Evolutionary conservation across 2,329 filamentous ascomycete species (phyloP).

Genomic region (Pestalotiopsis sp.): DNA sequence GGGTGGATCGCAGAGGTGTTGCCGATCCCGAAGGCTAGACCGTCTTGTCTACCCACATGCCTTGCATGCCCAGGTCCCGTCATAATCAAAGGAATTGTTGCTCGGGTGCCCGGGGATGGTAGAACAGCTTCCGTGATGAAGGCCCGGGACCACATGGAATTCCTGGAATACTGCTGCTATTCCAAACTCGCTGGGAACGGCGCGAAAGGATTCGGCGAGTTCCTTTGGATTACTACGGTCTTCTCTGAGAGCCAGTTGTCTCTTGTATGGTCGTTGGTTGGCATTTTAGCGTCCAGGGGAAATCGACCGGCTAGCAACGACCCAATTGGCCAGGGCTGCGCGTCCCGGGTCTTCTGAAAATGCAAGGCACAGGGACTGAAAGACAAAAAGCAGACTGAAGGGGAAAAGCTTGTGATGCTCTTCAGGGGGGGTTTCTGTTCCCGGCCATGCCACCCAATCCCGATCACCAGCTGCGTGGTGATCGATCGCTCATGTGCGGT

Average conservation of each 20-base stretch:
- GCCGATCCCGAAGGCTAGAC: not conserved
- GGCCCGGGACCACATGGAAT: too few species aligned
- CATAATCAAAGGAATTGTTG: not conserved
- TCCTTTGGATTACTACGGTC: not conserved
- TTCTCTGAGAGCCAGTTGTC: not conserved
- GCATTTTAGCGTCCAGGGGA: not conserved
- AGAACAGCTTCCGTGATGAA: too few species aligned
- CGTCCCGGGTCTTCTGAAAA: conserved; percentile 4
- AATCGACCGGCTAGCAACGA: not conserved
- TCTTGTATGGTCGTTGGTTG: not conserved
- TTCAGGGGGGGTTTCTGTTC: not conserved
- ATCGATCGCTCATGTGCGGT: not conserved
- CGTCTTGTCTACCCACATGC: not conserved
- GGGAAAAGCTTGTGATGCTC: conserved; percentile 2
- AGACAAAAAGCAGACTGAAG: not conserved
- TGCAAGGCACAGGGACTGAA: conserved; percentile 10
- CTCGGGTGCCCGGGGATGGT: too few species aligned
- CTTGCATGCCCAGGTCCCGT: not conserved
- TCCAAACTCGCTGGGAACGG: not conserved
- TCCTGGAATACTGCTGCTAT: not conserved
- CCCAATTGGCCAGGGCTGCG: conserved; percentile 5
- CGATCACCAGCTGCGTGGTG: not conserved
- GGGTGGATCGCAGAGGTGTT: not conserved
- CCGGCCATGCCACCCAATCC: not conserved
- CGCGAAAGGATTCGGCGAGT: not conserved